These are phyloP conservation scores for Hydnomerulius pinastri DNA, from an alignment of 768 basidiomycete genomes.

Conservation along the genomic window DNA sequence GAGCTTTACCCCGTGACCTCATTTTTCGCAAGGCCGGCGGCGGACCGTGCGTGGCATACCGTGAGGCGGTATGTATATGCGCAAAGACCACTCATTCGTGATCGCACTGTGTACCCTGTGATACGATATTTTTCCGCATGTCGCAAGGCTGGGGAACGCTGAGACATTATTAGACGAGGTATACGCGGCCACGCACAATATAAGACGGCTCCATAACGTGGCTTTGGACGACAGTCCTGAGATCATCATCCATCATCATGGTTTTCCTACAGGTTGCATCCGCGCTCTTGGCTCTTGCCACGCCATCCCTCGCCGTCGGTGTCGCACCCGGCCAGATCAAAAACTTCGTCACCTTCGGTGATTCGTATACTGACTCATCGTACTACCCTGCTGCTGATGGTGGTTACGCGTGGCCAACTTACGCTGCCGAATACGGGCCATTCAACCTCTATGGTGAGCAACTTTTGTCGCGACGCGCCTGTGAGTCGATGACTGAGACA, in stretches of 20 bases:
- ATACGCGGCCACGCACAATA: neutral
- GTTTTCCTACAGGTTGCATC: conserved; percentile 5
- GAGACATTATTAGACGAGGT: neutral
- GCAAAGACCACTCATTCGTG: neutral
- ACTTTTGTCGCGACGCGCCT: neutral
- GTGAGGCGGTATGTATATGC: too few species aligned
- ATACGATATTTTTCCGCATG: neutral
- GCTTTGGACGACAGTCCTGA: neutral
- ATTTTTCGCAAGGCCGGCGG: neutral
- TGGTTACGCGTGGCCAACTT: conserved; percentile 61
- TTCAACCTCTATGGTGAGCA: conserved; percentile 49
- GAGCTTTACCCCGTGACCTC: conserved; percentile 2
- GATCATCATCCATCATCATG: conserved; percentile 1
- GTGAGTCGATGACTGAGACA: neutral
- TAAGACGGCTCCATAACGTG: neutral
- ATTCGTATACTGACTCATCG: conserved; percentile 62
- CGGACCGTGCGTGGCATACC: neutral
- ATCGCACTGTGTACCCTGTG: conserved; percentile 3
- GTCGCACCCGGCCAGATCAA: conserved; percentile 51
- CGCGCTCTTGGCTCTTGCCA: conserved; percentile 12
- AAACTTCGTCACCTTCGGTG: conserved; percentile 68
- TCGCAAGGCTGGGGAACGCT: neutral
- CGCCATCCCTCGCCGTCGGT: conserved; percentile 16
- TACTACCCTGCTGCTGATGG: conserved; percentile 35
- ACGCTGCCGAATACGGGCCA: conserved; percentile 55